Base-by-base conservation (phyloP, 805 yeast species). In the Wickerhamomyces canadensis region DNA sequence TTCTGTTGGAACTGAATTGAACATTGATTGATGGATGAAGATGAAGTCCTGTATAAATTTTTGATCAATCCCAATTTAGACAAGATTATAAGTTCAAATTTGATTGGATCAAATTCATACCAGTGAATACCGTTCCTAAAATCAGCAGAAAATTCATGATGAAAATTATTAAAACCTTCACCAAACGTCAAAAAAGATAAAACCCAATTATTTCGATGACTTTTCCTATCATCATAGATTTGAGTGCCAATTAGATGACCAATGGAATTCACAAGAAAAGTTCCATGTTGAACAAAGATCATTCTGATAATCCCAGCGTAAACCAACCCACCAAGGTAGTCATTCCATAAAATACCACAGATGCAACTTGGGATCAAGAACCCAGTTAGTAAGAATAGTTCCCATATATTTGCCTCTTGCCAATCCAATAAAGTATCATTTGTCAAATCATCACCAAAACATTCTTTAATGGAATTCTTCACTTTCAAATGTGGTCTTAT, bases 81-180 rank as follows among this genome's bases (percentile, higher is more conserved):
- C 41, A 78, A 57, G 1, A 66, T 21, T 3, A 34, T 38, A 37
- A 89, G 69, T 35, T 76, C 66, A 80, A 86, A 78, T 65, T 85
- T 88, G 28, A 94, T 82, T 10, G 97, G 96, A 60, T 89, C 98
- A 60, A 77, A 82, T 33, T 82, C 80, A 60, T 78, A 79, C 74
- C 80, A 70, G 44, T 77, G 74, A 38, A 75, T 64, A 6, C 88
- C 85, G 47, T 79, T 79, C 43, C 96, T 71, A 63, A 82, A 88
- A 61, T 89, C 97, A 45, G 83, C 79, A 6, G 96, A 95, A 61
- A 89, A 89, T 63, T 87, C 96, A 64, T 91, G 96, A 64, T 89
- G 98, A 65, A 84, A 91, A 63, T 88, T 89, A 60, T 87, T 94
- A 61, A 78, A 78, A 5, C 95, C 91, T 62, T 89, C 96, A 11